Evolutionary conservation across 1,139 yeast genomes (phyloP).

Genomic region (Saccharomyces hybrid): DNA sequence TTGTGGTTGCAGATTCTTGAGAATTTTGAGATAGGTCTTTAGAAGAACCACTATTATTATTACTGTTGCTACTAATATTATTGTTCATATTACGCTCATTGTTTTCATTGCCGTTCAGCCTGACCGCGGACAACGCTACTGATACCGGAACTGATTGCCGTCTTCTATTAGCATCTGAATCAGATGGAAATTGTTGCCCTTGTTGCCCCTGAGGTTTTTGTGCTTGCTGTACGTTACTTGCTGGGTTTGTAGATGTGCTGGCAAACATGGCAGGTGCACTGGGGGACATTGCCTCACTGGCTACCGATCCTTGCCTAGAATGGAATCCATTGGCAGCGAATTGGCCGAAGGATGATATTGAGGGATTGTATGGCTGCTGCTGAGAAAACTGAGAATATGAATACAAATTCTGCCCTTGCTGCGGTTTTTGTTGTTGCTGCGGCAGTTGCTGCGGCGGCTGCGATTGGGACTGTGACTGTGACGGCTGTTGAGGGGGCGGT

Average conservation of each 20-base stretch:
- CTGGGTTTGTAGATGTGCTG: constrained; percentile 6
- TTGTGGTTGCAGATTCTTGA: neutral
- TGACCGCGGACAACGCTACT: neutral
- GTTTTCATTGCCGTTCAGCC: neutral
- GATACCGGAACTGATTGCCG: neutral
- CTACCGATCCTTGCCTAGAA: constrained; percentile 25
- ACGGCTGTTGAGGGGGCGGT: constrained; percentile 16
- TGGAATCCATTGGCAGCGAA: constrained; percentile 22
- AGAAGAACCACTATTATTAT: neutral
- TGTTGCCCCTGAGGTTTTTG: neutral
- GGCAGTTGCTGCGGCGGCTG: constrained; percentile 21
- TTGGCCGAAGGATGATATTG: constrained; percentile 21
- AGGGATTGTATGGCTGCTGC: constrained; percentile 11
- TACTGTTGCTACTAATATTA: neutral
- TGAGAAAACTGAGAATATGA: constrained; percentile 24
- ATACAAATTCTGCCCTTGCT: constrained; percentile 10
- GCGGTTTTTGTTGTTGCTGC: constrained; percentile 11
- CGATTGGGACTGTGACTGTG: constrained; percentile 8
- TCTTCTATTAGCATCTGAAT: constrained; percentile 2
- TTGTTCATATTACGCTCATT: neutral
- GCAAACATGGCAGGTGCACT: constrained; percentile 15
- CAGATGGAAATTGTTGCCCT: constrained; percentile 3
- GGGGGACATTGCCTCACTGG: constrained; percentile 29
- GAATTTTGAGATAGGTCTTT: neutral
- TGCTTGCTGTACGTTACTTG: constrained; percentile 3